These are phyloP conservation scores for Salvia sclarea DNA, from an alignment of 305 asterid species.

Conservation along the genomic window DNA sequence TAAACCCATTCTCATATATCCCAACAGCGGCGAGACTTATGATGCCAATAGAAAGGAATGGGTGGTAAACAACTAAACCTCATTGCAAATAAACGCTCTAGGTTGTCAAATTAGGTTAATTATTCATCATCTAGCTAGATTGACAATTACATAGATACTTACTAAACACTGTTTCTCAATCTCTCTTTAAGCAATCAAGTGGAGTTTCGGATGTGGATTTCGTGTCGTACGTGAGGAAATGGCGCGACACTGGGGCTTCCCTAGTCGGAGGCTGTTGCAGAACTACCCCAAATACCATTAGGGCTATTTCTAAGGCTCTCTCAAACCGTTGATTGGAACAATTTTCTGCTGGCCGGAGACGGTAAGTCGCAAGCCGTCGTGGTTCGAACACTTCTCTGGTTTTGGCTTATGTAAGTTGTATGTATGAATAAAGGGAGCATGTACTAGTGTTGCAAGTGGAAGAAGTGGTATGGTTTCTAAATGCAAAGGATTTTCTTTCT, in stretches of 20 bases:
- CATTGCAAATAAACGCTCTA: too few relatives aligned
- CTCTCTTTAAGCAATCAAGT: constrained; percentile 45
- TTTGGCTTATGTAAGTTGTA: neutral
- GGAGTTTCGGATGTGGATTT: constrained; percentile 62
- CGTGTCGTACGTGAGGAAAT: constrained; percentile 68
- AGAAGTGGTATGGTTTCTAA: neutral
- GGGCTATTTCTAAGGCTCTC: constrained; percentile 62
- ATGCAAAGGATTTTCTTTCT: neutral
- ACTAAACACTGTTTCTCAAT: too few relatives aligned
- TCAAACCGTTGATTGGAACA: constrained; percentile 25
- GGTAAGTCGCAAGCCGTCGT: neutral
- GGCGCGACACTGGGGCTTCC: constrained; percentile 81
- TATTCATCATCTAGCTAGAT: neutral
- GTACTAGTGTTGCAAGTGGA: neutral
- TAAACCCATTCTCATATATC: constrained; percentile 79
- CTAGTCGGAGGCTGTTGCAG: constrained; percentile 87
- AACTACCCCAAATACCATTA: constrained; percentile 75
- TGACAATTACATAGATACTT: too few relatives aligned
- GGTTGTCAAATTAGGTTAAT: too few relatives aligned
- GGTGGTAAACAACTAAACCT: constrained; percentile 51
- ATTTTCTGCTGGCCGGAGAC: neutral
- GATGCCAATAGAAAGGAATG: constrained; percentile 67
- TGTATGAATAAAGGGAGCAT: neutral
- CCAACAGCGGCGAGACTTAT: constrained; percentile 85
- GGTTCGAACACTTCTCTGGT: neutral